Evolutionary conservation across 2,329 filamentous ascomycete genomes (phyloP).

Genomic region (Colletotrichum tanaceti): DNA sequence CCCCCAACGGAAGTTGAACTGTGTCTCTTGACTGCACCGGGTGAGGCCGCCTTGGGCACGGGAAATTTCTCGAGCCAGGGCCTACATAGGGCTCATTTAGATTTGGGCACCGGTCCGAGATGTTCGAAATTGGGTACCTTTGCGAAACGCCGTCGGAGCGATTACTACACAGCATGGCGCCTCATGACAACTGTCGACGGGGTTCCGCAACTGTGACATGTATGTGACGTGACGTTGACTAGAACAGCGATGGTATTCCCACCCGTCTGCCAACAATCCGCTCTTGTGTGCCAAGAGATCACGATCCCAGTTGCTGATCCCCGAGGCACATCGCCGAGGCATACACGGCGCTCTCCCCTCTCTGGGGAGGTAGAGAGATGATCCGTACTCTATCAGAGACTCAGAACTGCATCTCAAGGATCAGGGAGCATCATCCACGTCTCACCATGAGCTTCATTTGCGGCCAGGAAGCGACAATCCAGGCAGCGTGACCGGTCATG

Average conservation of each 20-base stretch:
- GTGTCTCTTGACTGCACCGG: constrained; percentile 1
- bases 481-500: constrained; percentile 9
- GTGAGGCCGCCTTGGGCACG: neutral
- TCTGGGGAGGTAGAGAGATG: constrained; percentile 25
- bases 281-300: constrained; percentile 9
- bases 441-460: constrained; percentile 18
- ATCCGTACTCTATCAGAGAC: constrained; percentile 36
- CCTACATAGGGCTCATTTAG: constrained; percentile 11
- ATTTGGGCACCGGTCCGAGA: constrained; percentile 14
- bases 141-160: constrained; percentile 7
- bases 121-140: constrained; percentile 8
- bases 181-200: neutral
- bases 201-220: constrained; percentile 11
- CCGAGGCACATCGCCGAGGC: constrained; percentile 24
- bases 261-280: neutral
- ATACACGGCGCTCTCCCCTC: constrained; percentile 10
- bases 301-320: constrained; percentile 14
- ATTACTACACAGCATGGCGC: neutral
- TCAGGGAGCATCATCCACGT: constrained; percentile 2
- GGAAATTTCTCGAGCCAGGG: constrained; percentile 8
- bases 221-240: constrained; percentile 11
- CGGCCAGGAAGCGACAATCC: constrained; percentile 15
- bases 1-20: constrained; percentile 23
- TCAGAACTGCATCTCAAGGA: constrained; percentile 15
- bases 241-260: constrained; percentile 14